Conservation (phyloP, 495 filamentous ascomycete genomes). For the Tuber melanosporum region DNA sequence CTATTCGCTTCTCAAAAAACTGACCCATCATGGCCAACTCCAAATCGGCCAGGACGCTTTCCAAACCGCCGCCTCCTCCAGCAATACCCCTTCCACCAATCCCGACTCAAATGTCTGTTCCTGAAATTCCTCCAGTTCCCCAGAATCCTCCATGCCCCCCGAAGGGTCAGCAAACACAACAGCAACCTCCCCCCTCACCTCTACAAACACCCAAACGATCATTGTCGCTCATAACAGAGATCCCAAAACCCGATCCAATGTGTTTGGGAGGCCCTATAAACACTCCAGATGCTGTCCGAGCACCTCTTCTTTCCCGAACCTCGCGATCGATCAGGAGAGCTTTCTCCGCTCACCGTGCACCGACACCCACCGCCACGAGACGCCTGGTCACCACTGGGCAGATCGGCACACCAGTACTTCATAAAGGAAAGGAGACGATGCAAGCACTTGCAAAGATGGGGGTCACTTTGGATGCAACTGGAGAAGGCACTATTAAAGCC, state of each 20-base stretch:
- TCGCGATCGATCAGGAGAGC: conserved; percentile 11
- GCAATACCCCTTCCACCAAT: conserved; percentile 8
- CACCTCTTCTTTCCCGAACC: conserved; percentile 15
- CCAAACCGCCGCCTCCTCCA: conserved; percentile 4
- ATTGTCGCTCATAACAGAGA: background rate
- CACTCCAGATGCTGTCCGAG: conserved; percentile 2
- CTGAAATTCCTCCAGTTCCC: background rate
- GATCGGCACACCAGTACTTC: conserved; percentile 15
- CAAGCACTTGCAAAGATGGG: conserved; percentile 20
- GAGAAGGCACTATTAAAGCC: background rate
- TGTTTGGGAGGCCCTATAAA: background rate
- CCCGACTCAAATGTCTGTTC: background rate
- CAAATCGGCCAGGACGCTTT: conserved; percentile 9
- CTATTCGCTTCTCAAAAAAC: conserved; percentile 3
- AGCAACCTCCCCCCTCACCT: conserved; percentile 1
- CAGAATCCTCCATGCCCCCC: background rate
- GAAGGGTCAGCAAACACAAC: background rate
- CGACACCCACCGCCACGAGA: background rate
- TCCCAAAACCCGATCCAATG: background rate
- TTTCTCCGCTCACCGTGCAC: conserved; percentile 13
- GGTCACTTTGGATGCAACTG: conserved; percentile 8
- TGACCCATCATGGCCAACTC: conserved; percentile 1
- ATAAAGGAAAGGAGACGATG: conserved; percentile 12
- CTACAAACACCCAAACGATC: conserved; percentile 1
- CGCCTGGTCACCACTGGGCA: conserved; percentile 6